phyloP scores from a whole-genome alignment of 2,329 filamentous ascomycete genomes.

The Neopestalotiopsis sp. region DNA sequence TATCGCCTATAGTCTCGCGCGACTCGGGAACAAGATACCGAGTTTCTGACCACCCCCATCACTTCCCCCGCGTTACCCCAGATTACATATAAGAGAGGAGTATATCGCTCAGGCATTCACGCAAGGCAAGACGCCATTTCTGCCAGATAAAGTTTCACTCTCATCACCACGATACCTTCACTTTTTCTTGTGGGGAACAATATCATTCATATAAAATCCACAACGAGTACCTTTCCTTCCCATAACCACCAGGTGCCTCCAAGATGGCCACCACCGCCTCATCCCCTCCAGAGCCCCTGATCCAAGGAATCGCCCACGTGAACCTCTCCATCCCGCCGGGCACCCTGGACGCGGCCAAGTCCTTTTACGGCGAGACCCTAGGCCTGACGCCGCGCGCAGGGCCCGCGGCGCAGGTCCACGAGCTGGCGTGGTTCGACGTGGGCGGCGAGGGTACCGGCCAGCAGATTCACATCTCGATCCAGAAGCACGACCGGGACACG shows the following conservation, averaged over 20 bases:
- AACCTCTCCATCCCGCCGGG: slow-evolving; percentile 62
- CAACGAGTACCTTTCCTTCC: not conserved
- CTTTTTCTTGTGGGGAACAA: too few species aligned
- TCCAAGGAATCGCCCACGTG: slow-evolving; percentile 60
- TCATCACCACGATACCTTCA: not conserved
- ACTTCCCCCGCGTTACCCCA: slow-evolving; percentile 5
- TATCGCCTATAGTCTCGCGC: slow-evolving; percentile 4
- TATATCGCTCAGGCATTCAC: not conserved
- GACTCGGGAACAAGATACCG: not conserved
- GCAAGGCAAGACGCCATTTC: not conserved
- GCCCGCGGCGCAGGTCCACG: slow-evolving; percentile 55
- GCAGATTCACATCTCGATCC: slow-evolving; percentile 61
- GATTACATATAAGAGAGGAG: slow-evolving; percentile 2
- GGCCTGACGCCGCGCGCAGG: slow-evolving; percentile 59
- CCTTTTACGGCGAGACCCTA: slow-evolving; percentile 62
- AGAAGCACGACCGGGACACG: slow-evolving; percentile 35
- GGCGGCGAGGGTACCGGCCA: slow-evolving; percentile 49
- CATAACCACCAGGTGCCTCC: not conserved
- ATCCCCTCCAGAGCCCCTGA: slow-evolving; percentile 39
- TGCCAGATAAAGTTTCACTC: not conserved
- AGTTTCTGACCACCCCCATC: not conserved
- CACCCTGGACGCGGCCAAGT: slow-evolving; percentile 55
- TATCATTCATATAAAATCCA: too few species aligned
- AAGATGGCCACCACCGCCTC: not conserved
- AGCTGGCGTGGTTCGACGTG: slow-evolving; percentile 67